These are phyloP conservation scores for Coemansia sp. DNA, from an alignment of 192 early-diverging fungal species.

Conservation along the genomic window DNA sequence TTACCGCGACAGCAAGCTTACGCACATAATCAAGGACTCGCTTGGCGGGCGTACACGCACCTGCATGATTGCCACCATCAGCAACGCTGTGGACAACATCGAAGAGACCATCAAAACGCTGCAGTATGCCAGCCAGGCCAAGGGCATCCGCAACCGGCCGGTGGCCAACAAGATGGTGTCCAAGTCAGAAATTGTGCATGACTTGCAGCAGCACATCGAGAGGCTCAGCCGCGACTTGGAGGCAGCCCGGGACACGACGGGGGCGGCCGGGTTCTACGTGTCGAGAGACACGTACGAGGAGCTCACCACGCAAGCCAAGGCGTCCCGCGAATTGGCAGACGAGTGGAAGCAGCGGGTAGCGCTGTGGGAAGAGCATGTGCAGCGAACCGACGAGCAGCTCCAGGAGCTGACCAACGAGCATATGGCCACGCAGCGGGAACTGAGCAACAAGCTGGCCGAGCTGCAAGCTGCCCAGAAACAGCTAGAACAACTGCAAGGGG, in stretches of 20 bases:
- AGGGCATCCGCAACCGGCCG: slow-evolving; percentile 74
- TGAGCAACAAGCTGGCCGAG: slow-evolving; percentile 26
- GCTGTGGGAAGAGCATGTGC: slow-evolving; percentile 24
- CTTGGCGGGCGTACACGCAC: slow-evolving; percentile 87
- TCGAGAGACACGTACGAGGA: slow-evolving; percentile 61
- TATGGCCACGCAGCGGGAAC: slow-evolving; percentile 34
- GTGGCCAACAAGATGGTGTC: slow-evolving; percentile 76
- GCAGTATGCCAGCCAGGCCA: slow-evolving; percentile 76
- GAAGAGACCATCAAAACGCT: slow-evolving; percentile 75
- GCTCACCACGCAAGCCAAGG: slow-evolving; percentile 22
- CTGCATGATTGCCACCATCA: slow-evolving; percentile 93
- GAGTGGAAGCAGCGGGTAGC: slow-evolving; percentile 40
- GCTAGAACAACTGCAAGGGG: slow-evolving; percentile 22
- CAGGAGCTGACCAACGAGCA: slow-evolving; percentile 4
- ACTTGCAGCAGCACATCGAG: slow-evolving; percentile 78
- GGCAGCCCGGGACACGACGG: slow-evolving; percentile 75
- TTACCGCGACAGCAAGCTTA: slow-evolving; percentile 85
- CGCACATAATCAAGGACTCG: slow-evolving; percentile 87
- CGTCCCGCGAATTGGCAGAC: slow-evolving; percentile 16
- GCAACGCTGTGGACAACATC: slow-evolving; percentile 64
- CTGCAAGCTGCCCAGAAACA: slow-evolving; percentile 24
- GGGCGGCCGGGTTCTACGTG: slow-evolving; percentile 66
- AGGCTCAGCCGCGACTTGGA: slow-evolving; percentile 73
- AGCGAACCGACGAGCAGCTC: slow-evolving; percentile 4
- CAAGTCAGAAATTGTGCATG: slow-evolving; percentile 76